Evolutionary conservation across 306 rosid species (phyloP), one percentile per base, ranked within the genome.

Genomic region (Dalbergia oliveri): DNA sequence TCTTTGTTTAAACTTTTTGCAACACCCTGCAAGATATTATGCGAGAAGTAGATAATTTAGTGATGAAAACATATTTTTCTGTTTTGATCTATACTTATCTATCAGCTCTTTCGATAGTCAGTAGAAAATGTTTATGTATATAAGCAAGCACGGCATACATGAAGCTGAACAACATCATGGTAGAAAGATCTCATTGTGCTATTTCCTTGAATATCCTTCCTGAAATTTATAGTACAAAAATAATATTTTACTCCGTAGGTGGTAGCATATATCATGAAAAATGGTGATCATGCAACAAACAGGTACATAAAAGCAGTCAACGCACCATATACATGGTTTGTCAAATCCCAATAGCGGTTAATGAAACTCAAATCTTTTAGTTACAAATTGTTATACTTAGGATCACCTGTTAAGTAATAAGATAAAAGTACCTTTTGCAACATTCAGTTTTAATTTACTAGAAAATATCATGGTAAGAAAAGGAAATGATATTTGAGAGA

Each of bases 181-280:
- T 91, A 93, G 82, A 96, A 93, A 58, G 91, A 86, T 87, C 93
- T 82, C 91, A 96, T 89, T 12, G 96, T 88, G 61, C 59, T 60
- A 76, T 88, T 87, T 81, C 94, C 92, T 15, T 49, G 49, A 87
- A 89, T 57, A 87, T 96, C 97, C 83, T 91, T 85, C 91, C 99
- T 96, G 97, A 86, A 90, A 88, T 82, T 84, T 43, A 80, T 19
- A 79, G 59, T 43, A 49, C 45, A 50, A 66, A 11, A 12, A 11
- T 75, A 66, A 79, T 82, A 34, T 79, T 72, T 71, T 59, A 76
- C 33, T 62, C 11, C 15, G 44, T 45, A 4, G 79, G 59, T 11
- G 33, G 50, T 39, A 3, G 81, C 66, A 53, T 63, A 19, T 34
- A 72, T 57, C 75, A 73, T 8, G 77, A 41, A 59, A 31, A 56